Evolutionary conservation across 345 rosid genomes (phyloP).

Genomic region (Noccaea bulbosa): DNA sequence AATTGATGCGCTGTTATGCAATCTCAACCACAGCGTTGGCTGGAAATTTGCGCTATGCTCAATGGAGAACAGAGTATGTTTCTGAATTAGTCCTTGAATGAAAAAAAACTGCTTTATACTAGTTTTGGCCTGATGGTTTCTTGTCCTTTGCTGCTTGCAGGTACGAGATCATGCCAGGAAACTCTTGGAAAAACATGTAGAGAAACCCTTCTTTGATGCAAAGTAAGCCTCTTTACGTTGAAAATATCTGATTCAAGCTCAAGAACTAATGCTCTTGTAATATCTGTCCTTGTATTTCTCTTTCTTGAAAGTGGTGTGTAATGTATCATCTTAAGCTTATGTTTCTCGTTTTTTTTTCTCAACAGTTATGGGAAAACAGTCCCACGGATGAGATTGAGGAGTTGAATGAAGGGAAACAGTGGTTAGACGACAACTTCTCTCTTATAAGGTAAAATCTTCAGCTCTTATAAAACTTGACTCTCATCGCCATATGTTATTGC

Average conservation of each 20-base stretch:
- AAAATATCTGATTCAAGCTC: conserved; percentile 7
- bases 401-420: conserved; percentile 77
- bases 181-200: conserved; percentile 80
- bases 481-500: not conserved
- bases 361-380: conserved; percentile 64
- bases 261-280: conserved; percentile 9
- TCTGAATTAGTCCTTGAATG: conserved; percentile 5
- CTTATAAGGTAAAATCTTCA: conserved; percentile 72
- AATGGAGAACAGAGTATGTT: conserved; percentile 88
- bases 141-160: conserved; percentile 45
- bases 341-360: conserved; percentile 25
- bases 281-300: conserved; percentile 5
- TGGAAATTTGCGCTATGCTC: conserved; percentile 98
- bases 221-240: conserved; percentile 51
- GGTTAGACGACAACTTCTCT: conserved; percentile 78
- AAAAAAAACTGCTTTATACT: not conserved
- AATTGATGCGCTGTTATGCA: conserved; percentile 94
- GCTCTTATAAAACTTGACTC: conserved; percentile 11
- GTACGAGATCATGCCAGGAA: conserved; percentile 95
- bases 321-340: conserved; percentile 13
- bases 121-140: conserved; percentile 21
- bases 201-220: conserved; percentile 83
- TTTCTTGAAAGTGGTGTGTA: no score
- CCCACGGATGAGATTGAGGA: conserved; percentile 69
- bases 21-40: conserved; percentile 67